These are phyloP conservation scores for Fonsecaea multimorphosa DNA, from an alignment of 2,329 filamentous ascomycete species.

Conservation along the genomic window DNA sequence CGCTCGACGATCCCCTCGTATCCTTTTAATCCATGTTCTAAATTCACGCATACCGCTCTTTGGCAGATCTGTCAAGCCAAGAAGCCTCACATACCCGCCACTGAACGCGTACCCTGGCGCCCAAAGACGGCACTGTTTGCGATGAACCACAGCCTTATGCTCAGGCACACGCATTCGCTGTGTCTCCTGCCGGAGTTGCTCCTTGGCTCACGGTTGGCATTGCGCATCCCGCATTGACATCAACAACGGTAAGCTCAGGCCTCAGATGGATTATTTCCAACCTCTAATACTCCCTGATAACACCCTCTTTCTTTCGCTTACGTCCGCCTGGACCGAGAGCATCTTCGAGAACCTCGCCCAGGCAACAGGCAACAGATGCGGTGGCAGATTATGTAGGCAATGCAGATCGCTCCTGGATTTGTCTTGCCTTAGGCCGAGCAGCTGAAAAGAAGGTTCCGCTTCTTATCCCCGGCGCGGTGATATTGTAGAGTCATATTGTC, in stretches of 20 bases:
- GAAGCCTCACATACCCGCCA: neutral
- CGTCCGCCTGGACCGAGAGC: neutral
- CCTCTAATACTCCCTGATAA: neutral
- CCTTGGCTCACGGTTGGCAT: constrained; percentile 9
- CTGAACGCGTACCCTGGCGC: neutral
- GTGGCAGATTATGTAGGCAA: constrained; percentile 3
- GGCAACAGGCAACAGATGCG: constrained; percentile 1
- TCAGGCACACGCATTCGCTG: constrained; percentile 11
- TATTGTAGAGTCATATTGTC: constrained; percentile 20
- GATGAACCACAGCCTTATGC: constrained; percentile 8
- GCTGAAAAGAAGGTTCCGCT: constrained; percentile 21
- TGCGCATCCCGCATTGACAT: neutral
- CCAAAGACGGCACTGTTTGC: neutral
- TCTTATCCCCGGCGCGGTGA: constrained; percentile 7
- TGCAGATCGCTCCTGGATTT: constrained; percentile 22
- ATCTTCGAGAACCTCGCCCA: neutral
- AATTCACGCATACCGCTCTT: constrained; percentile 3
- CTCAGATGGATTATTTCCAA: neutral
- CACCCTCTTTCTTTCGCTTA: neutral
- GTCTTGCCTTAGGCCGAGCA: constrained; percentile 15
- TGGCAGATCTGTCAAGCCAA: neutral
- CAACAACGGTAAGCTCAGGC: constrained; percentile 1
- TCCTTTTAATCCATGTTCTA: neutral
- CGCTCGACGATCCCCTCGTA: constrained; percentile 9
- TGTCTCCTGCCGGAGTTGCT: constrained; percentile 2